Base-by-base conservation (phyloP, 805 yeast genomes). In the Starmerella floris region DNA sequence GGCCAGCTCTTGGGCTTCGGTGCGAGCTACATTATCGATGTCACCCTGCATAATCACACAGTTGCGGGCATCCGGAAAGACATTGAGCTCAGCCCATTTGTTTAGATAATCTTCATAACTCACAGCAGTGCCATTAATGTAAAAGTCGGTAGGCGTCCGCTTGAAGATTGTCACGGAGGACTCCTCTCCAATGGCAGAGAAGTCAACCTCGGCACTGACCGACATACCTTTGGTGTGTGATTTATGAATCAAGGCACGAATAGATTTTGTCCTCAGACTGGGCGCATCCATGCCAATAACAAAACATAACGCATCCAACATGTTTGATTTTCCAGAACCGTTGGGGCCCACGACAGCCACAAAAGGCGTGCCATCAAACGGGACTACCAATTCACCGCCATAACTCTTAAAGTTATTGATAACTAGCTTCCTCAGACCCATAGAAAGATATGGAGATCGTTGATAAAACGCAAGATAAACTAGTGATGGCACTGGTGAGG, bases 291-390 rank as follows among this genome's bases (percentile, higher is more conserved):
- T 76, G 22, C 98, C 98, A 30, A 91, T 68, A 8, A 88, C 97
- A 60, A 91, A 91, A 19, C 95, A 79, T 36, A 91, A 80, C 28
- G 98, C 96, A 59, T 91, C 98, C 81, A 91, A 87, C 76, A 91
- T 81, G 57, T 91, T 91, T 33, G 95, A 82, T 63, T 91, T 91
- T 6, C 98, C 98, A 1, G 96, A 81, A 27, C 98, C 98, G 68
- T 91, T 91, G n/a, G 97, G 97, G 1, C 98, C 98, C 44, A 91
- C 82, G 48, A 91, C 83, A 35, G 94, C 79, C 1, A 95, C 83
- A 65, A 91, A 91, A 46, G 72, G 68, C 0, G 87, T 73, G 5
- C 33, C 40, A 11, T 77, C 69, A 61, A 91, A 81, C 2, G 91
- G 94, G 20, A 88, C 73, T 4, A 69, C 68, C 16, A 83, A 70